phyloP scores from a whole-genome alignment of 2,329 filamentous ascomycete genomes.

The Penicillium sp. region DNA sequence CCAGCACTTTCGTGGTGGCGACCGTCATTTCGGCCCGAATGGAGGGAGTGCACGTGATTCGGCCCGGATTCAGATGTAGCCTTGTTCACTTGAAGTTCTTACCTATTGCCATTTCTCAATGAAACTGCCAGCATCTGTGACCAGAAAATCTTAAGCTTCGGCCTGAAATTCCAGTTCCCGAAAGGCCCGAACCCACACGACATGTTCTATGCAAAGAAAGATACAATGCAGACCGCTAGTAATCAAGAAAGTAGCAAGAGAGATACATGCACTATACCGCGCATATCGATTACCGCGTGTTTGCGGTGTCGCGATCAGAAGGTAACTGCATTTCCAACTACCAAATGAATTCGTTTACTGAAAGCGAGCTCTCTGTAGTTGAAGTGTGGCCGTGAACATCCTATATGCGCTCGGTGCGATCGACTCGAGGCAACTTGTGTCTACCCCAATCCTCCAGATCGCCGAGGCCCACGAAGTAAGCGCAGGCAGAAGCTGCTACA shows the following conservation, averaged over 20 bases:
- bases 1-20: too few species aligned
- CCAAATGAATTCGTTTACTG: background rate
- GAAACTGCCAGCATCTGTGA: too few species aligned
- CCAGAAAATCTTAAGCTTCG: too few species aligned
- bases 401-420: background rate
- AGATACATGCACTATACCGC: too few species aligned
- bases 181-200: too few species aligned
- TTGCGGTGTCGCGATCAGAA: slow-evolving; percentile 5
- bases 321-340: background rate
- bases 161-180: too few species aligned
- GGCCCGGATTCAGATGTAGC: too few species aligned
- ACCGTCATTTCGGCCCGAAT: too few species aligned
- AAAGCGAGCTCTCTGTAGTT: background rate
- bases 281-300: slow-evolving; percentile 3
- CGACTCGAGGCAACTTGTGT: background rate
- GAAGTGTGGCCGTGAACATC: slow-evolving; percentile 2
- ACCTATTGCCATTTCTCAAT: too few species aligned
- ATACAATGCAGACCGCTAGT: background rate
- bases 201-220: too few species aligned
- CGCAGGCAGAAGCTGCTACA: background rate
- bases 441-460: slow-evolving; percentile 2
- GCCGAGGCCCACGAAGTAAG: background rate
- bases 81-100: too few species aligned
- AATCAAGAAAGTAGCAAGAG: background rate
- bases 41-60: too few species aligned